Evolutionary conservation across 257 asterid genomes (phyloP).

Genomic region (Solanum gracilifrons): DNA sequence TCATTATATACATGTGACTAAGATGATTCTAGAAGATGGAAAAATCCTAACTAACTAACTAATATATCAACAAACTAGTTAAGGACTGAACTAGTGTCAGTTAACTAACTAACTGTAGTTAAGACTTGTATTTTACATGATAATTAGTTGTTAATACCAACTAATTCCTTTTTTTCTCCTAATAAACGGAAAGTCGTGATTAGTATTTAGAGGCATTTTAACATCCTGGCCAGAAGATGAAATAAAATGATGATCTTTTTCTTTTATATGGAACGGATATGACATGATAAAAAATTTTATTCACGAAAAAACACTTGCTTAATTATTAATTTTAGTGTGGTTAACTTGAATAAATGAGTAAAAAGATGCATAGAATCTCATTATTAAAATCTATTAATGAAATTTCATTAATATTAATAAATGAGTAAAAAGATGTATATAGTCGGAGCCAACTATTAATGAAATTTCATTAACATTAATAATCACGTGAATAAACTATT

Average conservation of each 20-base stretch:
- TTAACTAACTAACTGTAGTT: too few species aligned
- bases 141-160: too few species aligned
- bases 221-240: not conserved
- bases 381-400: not conserved
- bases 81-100: too few species aligned
- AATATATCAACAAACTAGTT: too few species aligned
- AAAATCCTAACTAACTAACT: too few species aligned
- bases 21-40: too few species aligned
- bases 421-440: too few species aligned
- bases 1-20: too few species aligned
- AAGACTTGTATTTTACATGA: too few species aligned
- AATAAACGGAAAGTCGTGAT: not conserved
- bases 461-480: too few species aligned
- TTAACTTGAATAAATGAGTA: not conserved
- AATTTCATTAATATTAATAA: not conserved
- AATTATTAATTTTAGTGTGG: not conserved
- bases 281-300: not conserved
- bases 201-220: not conserved
- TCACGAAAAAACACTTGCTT: not conserved
- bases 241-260: not conserved
- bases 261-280: not conserved
- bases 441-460: not conserved
- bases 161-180: not conserved
- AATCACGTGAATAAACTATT: too few species aligned
- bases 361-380: not conserved